A percentile compares a stretch with the other conserved stretches of the same genome.
These are phyloP conservation scores for Colletotrichum cuscutae DNA, from an alignment of 2,329 filamentous ascomycete genomes.

Conservation along the genomic window DNA sequence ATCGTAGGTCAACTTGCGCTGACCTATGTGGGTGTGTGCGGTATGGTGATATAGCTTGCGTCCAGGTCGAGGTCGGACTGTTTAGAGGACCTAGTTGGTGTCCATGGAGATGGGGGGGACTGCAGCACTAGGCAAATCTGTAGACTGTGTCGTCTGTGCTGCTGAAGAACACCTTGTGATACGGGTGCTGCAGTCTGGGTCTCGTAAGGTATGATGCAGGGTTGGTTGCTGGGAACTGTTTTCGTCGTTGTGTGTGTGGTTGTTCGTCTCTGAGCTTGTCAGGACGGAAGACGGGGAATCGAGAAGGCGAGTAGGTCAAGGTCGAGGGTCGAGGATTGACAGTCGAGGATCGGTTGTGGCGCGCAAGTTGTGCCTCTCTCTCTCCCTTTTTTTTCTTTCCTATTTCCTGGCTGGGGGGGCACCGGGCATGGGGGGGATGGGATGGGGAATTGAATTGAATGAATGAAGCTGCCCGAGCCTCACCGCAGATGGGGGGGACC, in stretches of 20 bases:
- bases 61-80: constrained; percentile 11
- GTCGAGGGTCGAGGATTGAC: background rate
- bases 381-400: constrained; percentile 25
- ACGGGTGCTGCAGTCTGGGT: background rate
- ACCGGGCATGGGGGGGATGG: constrained; percentile 10
- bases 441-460: constrained; percentile 22
- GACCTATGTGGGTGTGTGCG: constrained; percentile 6
- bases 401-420: constrained; percentile 4
- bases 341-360: constrained; percentile 21
- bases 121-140: constrained; percentile 16
- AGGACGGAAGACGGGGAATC: constrained; percentile 16
- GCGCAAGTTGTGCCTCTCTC: constrained; percentile 12
- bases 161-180: constrained; percentile 21
- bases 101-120: constrained; percentile 33
- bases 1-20: constrained; percentile 19
- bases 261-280: constrained; percentile 7
- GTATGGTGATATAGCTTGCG: constrained; percentile 10
- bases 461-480: constrained; percentile 28
- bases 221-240: constrained; percentile 2
- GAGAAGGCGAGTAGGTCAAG: background rate
- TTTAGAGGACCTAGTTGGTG: constrained; percentile 23
- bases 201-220: constrained; percentile 10
- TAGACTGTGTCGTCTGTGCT: constrained; percentile 30
- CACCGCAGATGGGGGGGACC: constrained; percentile 28
- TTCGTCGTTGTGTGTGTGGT: constrained; percentile 1